Percentiles rank a stretch among this genome's conserved stretches.
phyloP scores from a whole-genome alignment of 371 early-diverging fungal genomes.

The Mortierella sp. region DNA sequence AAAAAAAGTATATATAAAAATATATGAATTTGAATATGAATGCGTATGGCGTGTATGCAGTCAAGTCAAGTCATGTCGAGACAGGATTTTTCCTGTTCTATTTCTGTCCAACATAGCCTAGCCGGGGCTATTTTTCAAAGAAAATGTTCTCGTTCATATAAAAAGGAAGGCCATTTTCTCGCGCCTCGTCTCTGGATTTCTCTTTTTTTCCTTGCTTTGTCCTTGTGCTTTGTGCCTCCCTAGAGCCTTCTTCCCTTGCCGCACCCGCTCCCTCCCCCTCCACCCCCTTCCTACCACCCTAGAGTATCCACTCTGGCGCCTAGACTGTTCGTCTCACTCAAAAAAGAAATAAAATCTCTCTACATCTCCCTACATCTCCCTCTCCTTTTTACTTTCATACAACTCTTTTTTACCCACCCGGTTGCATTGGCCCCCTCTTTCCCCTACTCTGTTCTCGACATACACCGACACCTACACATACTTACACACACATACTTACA shows the following conservation, averaged over 20 bases:
- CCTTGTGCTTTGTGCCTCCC: conserved; percentile 4
- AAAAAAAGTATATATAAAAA: too few relatives aligned
- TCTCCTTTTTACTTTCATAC: conserved; percentile 1
- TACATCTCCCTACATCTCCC: not conserved
- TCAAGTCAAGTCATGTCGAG: too few relatives aligned
- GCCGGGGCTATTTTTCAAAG: not conserved
- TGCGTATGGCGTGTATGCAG: not conserved
- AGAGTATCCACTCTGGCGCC: not conserved
- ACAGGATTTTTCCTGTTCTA: conserved; percentile 15
- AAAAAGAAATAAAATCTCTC: not conserved
- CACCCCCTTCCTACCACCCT: not conserved
- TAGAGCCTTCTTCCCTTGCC: not conserved
- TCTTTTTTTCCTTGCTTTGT: conserved; percentile 9
- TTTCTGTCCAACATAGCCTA: conserved; percentile 20
- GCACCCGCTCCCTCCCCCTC: too few relatives aligned
- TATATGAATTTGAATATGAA: not conserved
- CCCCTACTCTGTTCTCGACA: too few relatives aligned
- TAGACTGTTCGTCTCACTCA: not conserved
- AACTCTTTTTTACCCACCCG: not conserved
- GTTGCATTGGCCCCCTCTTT: too few relatives aligned
- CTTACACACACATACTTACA: too few relatives aligned
- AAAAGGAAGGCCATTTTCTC: not conserved
- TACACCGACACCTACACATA: not conserved
- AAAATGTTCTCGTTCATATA: not conserved
- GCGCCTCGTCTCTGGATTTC: not conserved